Percentiles rank a stretch among this genome's conserved stretches.
Evolutionary conservation across 2,329 filamentous ascomycete species (phyloP).

Genomic region (Talaromyces sp.): DNA sequence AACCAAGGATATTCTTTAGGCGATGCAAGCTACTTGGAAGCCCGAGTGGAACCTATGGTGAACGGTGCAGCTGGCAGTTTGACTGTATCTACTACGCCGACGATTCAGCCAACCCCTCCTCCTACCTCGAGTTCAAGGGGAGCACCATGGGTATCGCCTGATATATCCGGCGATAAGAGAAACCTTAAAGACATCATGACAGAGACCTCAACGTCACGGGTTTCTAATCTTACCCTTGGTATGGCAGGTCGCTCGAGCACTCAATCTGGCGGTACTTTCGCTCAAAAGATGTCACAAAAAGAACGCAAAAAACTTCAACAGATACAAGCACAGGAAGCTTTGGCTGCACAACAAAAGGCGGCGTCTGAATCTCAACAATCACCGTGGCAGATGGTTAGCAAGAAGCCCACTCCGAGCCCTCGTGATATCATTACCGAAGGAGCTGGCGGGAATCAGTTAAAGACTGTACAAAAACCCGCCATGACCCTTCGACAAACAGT

Average conservation of each 20-base stretch:
- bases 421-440: not conserved
- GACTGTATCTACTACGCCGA: slow-evolving; percentile 19
- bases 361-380: slow-evolving; percentile 28
- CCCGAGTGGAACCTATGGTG: slow-evolving; percentile 26
- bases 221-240: slow-evolving; percentile 51
- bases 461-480: slow-evolving; percentile 39
- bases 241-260: slow-evolving; percentile 45
- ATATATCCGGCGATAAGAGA: slow-evolving; percentile 58
- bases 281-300: slow-evolving; percentile 76
- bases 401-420: not conserved
- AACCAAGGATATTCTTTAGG: slow-evolving; percentile 24
- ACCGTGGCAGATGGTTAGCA: slow-evolving; percentile 60
- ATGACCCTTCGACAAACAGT: slow-evolving; percentile 60
- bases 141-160: slow-evolving; percentile 50
- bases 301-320: slow-evolving; percentile 82
- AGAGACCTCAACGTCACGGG: slow-evolving; percentile 49
- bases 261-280: slow-evolving; percentile 32
- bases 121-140: slow-evolving; percentile 25
- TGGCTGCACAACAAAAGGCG: slow-evolving; percentile 29
- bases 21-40: slow-evolving; percentile 25
- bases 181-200: slow-evolving; percentile 74
- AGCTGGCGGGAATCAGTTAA: slow-evolving; percentile 18
- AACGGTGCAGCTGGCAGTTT: slow-evolving; percentile 22
- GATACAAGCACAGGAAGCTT: slow-evolving; percentile 49
- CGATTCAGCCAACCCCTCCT: slow-evolving; percentile 23